Evolutionary conservation across 1,139 yeast genomes (phyloP).

Genomic region (Candida anutae): DNA sequence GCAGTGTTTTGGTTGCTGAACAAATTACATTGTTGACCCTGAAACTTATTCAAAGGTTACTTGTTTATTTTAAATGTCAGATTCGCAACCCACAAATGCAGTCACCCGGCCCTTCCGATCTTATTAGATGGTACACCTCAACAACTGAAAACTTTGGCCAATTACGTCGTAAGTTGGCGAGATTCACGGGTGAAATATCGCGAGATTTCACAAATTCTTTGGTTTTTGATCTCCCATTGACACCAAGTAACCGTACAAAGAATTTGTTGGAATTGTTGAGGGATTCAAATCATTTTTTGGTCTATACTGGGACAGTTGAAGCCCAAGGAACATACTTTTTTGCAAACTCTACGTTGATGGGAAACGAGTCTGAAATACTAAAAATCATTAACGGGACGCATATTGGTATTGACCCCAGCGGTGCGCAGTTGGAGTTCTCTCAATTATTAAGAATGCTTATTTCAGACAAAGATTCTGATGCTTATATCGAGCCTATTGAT

Average conservation of each 20-base stretch:
- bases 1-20: conserved; percentile 75
- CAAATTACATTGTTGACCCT: conserved; percentile 62
- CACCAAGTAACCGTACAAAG: conserved; percentile 45
- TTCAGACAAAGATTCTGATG: conserved; percentile 2
- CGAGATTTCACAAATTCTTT: conserved; percentile 72
- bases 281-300: conserved; percentile 67
- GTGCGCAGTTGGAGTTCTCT: conserved; percentile 20
- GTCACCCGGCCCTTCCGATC: conserved; percentile 42
- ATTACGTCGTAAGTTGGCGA: conserved; percentile 72
- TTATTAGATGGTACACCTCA: conserved; percentile 74
- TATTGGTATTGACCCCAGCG: conserved; percentile 31
- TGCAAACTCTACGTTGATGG: conserved; percentile 54
- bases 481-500: conserved; percentile 9
- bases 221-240: conserved; percentile 48
- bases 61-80: conserved; percentile 67
- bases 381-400: conserved; percentile 37
- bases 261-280: conserved; percentile 50
- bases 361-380: conserved; percentile 35
- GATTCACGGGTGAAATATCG: conserved; percentile 65
- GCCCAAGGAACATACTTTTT: conserved; percentile 69
- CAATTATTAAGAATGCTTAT: conserved; percentile 18
- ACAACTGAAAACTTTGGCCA: conserved; percentile 82
- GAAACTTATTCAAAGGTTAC: conserved; percentile 60
- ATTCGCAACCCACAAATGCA: conserved; percentile 53
- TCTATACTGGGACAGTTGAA: conserved; percentile 68